Percentiles rank a stretch among this genome's conserved stretches.
Conservation (phyloP, 1,139 yeast species). For the Debaryomyces udenii region DNA sequence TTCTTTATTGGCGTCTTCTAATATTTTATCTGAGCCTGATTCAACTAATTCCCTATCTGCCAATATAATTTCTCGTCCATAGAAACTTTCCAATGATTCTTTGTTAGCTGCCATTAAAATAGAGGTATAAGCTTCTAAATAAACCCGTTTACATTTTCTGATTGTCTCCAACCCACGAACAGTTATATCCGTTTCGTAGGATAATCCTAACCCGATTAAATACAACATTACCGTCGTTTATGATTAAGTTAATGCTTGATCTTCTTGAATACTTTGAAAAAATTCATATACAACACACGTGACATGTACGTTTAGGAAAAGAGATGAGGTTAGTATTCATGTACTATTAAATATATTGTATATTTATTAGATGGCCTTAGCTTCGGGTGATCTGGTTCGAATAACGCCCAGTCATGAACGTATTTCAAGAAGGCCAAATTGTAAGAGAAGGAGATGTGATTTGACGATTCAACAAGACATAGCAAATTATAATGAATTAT, state of each 20-base stretch:
- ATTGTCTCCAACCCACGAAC: conserved; percentile 91
- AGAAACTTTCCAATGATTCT: conserved; percentile 68
- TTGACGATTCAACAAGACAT: conserved; percentile 24
- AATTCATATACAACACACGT: too few relatives aligned
- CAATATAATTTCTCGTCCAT: conserved; percentile 80
- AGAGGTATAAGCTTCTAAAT: conserved; percentile 93
- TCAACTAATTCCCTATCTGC: conserved; percentile 97
- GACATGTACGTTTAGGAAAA: too few relatives aligned
- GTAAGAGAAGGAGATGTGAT: conserved; percentile 14
- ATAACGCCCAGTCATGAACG: background rate
- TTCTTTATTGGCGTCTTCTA: conserved; percentile 73
- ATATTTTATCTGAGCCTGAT: conserved; percentile 78
- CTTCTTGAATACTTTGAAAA: too few relatives aligned
- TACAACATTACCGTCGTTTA: conserved; percentile 62
- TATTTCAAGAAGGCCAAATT: conserved; percentile 8
- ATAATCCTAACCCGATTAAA: conserved; percentile 87
- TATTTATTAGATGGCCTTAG: too few relatives aligned
- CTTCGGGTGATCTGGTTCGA: too few relatives aligned
- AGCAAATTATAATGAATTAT: conserved; percentile 22
- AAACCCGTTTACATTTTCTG: conserved; percentile 80
- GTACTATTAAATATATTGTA: background rate
- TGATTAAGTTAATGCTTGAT: too few relatives aligned
- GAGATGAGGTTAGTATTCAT: too few relatives aligned
- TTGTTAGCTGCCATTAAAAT: conserved; percentile 91
- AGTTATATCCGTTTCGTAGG: conserved; percentile 87